Conservation (phyloP, 495 filamentous ascomycete species). For the Lasiosphaeria ovina region DNA sequence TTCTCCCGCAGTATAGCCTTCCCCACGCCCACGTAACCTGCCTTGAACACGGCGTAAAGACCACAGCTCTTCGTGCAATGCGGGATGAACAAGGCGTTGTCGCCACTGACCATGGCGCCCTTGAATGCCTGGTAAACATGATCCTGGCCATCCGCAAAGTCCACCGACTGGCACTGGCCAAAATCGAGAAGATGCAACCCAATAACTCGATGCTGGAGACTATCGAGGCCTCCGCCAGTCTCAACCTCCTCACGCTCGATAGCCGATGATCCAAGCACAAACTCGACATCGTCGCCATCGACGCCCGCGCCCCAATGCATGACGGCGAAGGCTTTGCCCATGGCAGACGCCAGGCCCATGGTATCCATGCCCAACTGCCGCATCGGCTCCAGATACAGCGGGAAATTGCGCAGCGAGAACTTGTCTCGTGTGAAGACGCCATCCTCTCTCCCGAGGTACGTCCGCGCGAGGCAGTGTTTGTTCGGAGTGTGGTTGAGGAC, state of each 20-base stretch:
- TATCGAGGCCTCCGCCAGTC: no score
- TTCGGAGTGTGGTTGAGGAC: no score
- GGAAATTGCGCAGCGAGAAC: constrained; percentile 4
- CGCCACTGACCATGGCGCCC: constrained; percentile 19
- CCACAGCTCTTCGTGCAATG: constrained; percentile 11
- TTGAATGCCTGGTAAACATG: constrained; percentile 24
- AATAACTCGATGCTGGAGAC: constrained; percentile 6
- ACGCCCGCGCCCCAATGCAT: constrained; percentile 32
- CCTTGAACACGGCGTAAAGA: constrained; percentile 13
- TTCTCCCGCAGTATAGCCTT: constrained; percentile 13
- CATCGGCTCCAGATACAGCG: not conserved
- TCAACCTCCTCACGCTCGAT: no score
- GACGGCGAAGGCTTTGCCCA: constrained; percentile 31
- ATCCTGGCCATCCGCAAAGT: constrained; percentile 13
- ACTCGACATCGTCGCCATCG: constrained; percentile 32
- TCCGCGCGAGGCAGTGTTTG: constrained; percentile 1
- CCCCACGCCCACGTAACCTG: constrained; percentile 13
- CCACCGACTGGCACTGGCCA: constrained; percentile 19
- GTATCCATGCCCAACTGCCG: not conserved
- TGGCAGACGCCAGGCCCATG: not conserved
- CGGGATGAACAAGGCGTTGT: constrained; percentile 24
- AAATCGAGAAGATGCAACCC: constrained; percentile 21
- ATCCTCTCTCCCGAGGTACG: not conserved
- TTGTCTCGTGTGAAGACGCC: not conserved
- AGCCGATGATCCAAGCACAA: constrained; percentile 28